A percentile compares a stretch with the other conserved stretches of the same genome.
Conservation (phyloP, 129 eudicot genomes). For the carrot (Daucus carota) region DNA sequence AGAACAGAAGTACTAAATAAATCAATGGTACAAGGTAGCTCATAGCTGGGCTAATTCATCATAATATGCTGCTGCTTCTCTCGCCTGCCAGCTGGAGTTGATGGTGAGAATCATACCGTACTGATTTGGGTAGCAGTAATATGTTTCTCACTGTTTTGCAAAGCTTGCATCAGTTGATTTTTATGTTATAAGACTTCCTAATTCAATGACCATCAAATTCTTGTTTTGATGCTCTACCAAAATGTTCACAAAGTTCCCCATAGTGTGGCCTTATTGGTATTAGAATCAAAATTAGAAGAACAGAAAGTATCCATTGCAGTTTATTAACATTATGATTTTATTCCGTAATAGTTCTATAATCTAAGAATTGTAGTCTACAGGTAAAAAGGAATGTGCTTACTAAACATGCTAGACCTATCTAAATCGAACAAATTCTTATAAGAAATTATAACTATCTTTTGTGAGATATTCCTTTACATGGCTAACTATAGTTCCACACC, state of each 20-base stretch:
- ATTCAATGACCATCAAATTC: not conserved
- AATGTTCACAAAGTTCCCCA: not conserved
- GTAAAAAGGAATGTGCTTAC: not conserved
- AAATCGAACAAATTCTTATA: not conserved
- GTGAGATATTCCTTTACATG: conserved; percentile 15
- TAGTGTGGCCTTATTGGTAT: not conserved
- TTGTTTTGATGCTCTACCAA: not conserved
- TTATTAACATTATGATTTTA: not conserved
- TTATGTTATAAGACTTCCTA: not conserved
- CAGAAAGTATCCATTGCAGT: not conserved
- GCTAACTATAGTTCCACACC: conserved; percentile 64
- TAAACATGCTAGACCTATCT: not conserved
- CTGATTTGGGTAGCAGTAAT: not conserved
- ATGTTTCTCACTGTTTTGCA: not conserved
- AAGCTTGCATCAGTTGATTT: not conserved
- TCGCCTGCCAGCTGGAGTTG: not conserved
- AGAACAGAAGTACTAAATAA: not conserved
- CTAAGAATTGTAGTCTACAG: not conserved
- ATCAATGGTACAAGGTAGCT: not conserved
- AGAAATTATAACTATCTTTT: not conserved
- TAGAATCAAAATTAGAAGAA: too few relatives aligned
- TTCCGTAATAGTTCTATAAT: not conserved
- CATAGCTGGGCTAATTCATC: not conserved
- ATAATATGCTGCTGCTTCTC: not conserved
- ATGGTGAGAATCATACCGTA: not conserved